phyloP scores from a whole-genome alignment of 371 early-diverging fungal species.

The Coemansia sp. region DNA sequence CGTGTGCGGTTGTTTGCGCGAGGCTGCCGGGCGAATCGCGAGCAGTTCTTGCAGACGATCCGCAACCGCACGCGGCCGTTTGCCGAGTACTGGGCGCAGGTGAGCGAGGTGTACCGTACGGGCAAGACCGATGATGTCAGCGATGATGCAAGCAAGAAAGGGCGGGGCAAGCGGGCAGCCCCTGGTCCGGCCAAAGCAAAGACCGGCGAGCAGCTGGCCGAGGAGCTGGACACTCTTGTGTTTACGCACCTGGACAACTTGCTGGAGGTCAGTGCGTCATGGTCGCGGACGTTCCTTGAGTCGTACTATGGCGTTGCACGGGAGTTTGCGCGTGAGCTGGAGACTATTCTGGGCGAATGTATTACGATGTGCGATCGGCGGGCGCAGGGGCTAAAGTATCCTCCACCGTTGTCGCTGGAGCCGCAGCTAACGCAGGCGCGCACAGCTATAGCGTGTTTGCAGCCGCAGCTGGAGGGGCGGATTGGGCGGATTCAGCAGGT shows the following conservation, averaged over 20 bases:
- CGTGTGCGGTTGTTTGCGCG: constrained; percentile 54
- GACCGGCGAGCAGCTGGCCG: constrained; percentile 52
- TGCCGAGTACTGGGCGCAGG: constrained; percentile 49
- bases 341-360: constrained; percentile 54
- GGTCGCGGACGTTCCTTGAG: constrained; percentile 55
- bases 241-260: constrained; percentile 58
- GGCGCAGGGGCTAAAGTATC: constrained; percentile 53
- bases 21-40: constrained; percentile 51
- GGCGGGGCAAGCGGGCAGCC: constrained; percentile 14
- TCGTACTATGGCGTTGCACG: constrained; percentile 56
- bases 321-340: constrained; percentile 58
- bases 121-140: constrained; percentile 20
- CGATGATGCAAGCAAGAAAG: constrained; percentile 13
- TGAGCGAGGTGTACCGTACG: constrained; percentile 34
- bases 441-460: constrained; percentile 43
- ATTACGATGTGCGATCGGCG: constrained; percentile 52
- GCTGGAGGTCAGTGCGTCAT: constrained; percentile 56
- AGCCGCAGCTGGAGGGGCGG: constrained; percentile 54
- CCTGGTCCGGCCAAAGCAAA: constrained; percentile 24
- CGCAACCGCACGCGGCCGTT: constrained; percentile 51
- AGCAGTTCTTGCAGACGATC: constrained; percentile 55
- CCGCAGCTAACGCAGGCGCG: constrained; percentile 51
- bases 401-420: constrained; percentile 54
- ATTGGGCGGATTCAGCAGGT: constrained; percentile 59
- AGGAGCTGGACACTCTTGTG: constrained; percentile 60